phyloP scores from a whole-genome alignment of 805 yeast genomes.

The Pichia paraexigua region DNA sequence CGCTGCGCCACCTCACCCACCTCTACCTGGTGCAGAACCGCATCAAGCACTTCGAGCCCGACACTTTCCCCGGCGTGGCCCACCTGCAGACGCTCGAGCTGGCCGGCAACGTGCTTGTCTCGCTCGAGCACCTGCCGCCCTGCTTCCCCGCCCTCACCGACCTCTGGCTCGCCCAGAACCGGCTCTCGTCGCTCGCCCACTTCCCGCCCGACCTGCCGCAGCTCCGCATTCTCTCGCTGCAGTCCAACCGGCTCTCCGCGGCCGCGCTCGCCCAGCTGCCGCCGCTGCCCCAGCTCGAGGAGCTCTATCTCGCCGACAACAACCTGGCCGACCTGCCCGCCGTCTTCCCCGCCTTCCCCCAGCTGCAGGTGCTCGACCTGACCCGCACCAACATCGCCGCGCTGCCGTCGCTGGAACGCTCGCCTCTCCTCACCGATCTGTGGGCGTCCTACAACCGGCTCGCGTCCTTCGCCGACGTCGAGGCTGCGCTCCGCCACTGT shows the following conservation, averaged over 20 bases:
- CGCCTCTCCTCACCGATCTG: conserved; percentile 71
- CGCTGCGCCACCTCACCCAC: background rate
- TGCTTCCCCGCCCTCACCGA: background rate
- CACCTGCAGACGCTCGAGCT: background rate
- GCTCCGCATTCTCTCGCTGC: background rate
- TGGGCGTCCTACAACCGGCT: conserved; percentile 86
- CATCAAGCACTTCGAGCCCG: conserved; percentile 64
- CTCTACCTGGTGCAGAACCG: background rate
- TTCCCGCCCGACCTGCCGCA: background rate
- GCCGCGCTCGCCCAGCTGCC: conserved; percentile 78
- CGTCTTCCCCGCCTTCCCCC: conserved; percentile 45
- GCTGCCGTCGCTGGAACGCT: conserved; percentile 57
- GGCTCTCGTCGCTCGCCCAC: background rate
- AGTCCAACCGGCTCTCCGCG: background rate
- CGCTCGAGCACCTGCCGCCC: background rate
- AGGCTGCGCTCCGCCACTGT: conserved; percentile 52
- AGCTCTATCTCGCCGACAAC: conserved; percentile 82
- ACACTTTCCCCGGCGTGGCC: conserved; percentile 15
- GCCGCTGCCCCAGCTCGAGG: conserved; percentile 63
- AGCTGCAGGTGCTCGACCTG: conserved; percentile 68
- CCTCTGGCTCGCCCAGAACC: background rate
- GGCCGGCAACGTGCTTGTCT: background rate
- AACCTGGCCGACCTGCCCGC: conserved; percentile 58
- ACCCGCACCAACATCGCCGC: conserved; percentile 63
- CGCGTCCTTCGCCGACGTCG: conserved; percentile 60